These are phyloP conservation scores for Pythium dissotocum DNA, from an alignment of 352 stramenopile species.

Conservation along the genomic window DNA sequence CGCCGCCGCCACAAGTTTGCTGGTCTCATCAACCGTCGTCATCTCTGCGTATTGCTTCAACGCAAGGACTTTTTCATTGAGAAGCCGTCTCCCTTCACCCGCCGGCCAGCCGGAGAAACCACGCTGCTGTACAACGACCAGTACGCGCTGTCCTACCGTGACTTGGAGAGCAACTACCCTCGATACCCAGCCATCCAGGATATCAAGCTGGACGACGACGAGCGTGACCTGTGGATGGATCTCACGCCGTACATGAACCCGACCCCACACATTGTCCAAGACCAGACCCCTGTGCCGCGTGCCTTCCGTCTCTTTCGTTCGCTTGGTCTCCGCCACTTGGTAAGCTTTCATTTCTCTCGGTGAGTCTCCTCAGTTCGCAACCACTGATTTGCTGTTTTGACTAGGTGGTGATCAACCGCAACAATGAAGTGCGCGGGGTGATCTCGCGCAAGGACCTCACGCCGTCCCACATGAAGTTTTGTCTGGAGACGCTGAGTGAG, in stretches of 20 bases:
- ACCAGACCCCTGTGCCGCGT: slow-evolving; percentile 92
- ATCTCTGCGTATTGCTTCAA: slow-evolving; percentile 79
- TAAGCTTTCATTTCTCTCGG: slow-evolving; percentile 17
- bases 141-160: slow-evolving; percentile 80
- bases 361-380: background rate
- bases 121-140: slow-evolving; percentile 87
- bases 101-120: slow-evolving; percentile 71
- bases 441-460: slow-evolving; percentile 89
- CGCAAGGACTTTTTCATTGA: slow-evolving; percentile 86
- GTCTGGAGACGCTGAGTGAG: slow-evolving; percentile 75
- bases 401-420: slow-evolving; percentile 86
- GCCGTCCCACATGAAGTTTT: slow-evolving; percentile 78
- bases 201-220: slow-evolving; percentile 92
- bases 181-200: slow-evolving; percentile 80
- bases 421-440: slow-evolving; percentile 88
- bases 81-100: slow-evolving; percentile 75
- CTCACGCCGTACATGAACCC: slow-evolving; percentile 98
- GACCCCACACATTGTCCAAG: slow-evolving; percentile 95
- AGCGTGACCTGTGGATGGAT: slow-evolving; percentile 90
- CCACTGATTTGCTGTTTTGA: background rate
- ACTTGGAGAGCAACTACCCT: slow-evolving; percentile 85
- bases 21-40: slow-evolving; percentile 76
- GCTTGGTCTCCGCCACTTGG: slow-evolving; percentile 95
- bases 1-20: slow-evolving; percentile 49
- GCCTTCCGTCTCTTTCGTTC: slow-evolving; percentile 97